Conservation (phyloP, 192 early-diverging fungal species). For the Borealophlyctis nickersoniae region DNA sequence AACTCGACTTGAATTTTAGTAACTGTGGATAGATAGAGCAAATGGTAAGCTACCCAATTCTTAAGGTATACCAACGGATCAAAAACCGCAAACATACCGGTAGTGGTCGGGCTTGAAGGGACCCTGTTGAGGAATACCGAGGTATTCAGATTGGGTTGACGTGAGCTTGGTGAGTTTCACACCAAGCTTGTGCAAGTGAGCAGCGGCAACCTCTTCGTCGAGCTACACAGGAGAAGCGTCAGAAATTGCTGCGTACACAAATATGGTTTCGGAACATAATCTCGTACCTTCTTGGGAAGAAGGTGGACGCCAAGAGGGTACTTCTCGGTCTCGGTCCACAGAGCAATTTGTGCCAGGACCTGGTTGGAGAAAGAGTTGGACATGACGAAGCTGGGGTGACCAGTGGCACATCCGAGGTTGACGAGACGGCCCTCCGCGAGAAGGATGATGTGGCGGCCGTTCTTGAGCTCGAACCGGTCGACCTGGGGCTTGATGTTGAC, state of each 20-base stretch:
- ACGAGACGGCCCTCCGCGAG: constrained; percentile 98
- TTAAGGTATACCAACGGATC: too few species aligned
- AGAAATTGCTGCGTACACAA: too few species aligned
- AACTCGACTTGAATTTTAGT: too few species aligned
- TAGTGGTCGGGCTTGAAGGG: constrained; percentile 98
- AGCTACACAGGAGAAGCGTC: too few species aligned
- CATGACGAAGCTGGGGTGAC: constrained; percentile 99
- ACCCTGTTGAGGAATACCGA: constrained; percentile 75
- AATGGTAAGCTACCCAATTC: too few species aligned
- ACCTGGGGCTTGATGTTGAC: constrained; percentile 99
- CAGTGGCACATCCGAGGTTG: constrained; percentile 99
- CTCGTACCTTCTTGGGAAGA: constrained; percentile 99
- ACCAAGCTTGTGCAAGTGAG: constrained; percentile 92
- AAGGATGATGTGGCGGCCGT: constrained; percentile 92
- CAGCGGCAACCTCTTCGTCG: constrained; percentile 97
- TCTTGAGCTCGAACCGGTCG: constrained; percentile 90
- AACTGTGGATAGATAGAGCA: too few species aligned
- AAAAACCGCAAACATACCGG: too few species aligned
- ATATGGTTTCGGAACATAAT: too few species aligned
- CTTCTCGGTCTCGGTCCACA: constrained; percentile 85
- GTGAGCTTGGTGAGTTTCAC: constrained; percentile 89
- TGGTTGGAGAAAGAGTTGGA: constrained; percentile 99
- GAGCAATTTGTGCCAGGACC: constrained; percentile 96
- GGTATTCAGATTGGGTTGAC: constrained; percentile 74
- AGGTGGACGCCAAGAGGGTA: constrained; percentile 97